Evolutionary conservation across 176 grass and related monocot species (phyloP).

Genomic region (Carex kokanica): DNA sequence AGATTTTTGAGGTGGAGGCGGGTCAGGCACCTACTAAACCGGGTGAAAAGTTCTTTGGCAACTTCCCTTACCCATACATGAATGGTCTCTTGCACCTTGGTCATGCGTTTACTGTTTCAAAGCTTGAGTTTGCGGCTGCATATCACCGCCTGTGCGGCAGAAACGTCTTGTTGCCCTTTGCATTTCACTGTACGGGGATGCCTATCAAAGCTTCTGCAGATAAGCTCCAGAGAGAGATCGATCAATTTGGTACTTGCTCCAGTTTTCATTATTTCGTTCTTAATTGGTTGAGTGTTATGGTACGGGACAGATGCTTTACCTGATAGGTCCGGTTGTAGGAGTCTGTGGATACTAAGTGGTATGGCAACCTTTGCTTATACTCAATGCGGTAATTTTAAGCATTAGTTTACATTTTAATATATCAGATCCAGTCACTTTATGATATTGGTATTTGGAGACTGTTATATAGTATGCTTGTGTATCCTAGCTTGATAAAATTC

Average conservation of each 20-base stretch:
- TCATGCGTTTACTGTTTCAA: constrained; percentile 66
- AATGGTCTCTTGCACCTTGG: constrained; percentile 68
- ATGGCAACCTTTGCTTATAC: background rate
- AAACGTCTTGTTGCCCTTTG: constrained; percentile 65
- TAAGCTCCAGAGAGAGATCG: constrained; percentile 54
- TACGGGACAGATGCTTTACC: background rate
- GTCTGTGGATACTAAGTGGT: background rate
- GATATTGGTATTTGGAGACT: background rate
- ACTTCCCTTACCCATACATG: constrained; percentile 83
- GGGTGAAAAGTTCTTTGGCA: constrained; percentile 76
- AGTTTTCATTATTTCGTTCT: background rate
- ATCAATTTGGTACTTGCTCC: constrained; percentile 35
- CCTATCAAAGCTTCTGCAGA: constrained; percentile 76
- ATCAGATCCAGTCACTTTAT: background rate
- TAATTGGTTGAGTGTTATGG: background rate
- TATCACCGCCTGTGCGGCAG: constrained; percentile 56
- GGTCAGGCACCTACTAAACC: constrained; percentile 24
- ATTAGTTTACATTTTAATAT: background rate
- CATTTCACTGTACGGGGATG: constrained; percentile 84
- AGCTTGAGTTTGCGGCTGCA: constrained; percentile 68
- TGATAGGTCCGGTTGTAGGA: background rate
- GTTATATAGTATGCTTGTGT: background rate
- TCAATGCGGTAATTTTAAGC: background rate
- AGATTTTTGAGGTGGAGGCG: constrained; percentile 55
- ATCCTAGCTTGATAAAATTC: background rate